phyloP scores from a whole-genome alignment of 352 stramenopile species.

The Poterioochromonas sp. region DNA sequence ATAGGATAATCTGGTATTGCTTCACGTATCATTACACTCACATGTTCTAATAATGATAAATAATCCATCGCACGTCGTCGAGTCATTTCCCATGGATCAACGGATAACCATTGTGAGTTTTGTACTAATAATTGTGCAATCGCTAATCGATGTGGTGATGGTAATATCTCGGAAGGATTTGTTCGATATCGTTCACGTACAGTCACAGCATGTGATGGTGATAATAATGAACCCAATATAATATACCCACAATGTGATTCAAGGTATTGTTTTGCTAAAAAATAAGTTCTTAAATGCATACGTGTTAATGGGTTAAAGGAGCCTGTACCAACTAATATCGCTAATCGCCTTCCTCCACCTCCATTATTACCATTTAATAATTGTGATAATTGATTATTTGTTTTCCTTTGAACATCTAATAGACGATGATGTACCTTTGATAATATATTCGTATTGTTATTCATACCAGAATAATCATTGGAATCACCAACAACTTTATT shows the following conservation, averaged over 20 bases:
- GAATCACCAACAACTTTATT: neutral
- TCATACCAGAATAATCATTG: neutral
- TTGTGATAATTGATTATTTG: too few species aligned
- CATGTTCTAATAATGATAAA: slow-evolving; percentile 22
- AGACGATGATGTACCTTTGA: neutral
- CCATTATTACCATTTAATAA: too few species aligned
- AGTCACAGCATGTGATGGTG: neutral
- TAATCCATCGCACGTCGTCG: slow-evolving; percentile 29
- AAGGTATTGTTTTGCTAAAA: slow-evolving; percentile 24
- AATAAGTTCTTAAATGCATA: slow-evolving; percentile 17
- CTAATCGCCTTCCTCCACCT: too few species aligned
- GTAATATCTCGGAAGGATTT: neutral
- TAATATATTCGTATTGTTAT: neutral
- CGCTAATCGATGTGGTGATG: slow-evolving; percentile 18
- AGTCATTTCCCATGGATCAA: slow-evolving; percentile 31
- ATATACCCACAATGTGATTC: neutral
- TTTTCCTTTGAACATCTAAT: neutral
- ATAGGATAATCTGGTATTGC: neutral
- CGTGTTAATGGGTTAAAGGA: slow-evolving; percentile 25
- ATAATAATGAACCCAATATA: slow-evolving; percentile 14
- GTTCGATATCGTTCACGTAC: slow-evolving; percentile 17
- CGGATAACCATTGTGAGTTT: neutral
- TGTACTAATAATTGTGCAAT: slow-evolving; percentile 22
- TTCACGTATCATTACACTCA: neutral
- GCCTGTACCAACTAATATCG: slow-evolving; percentile 3